These are phyloP conservation scores for Picochlorum sp. DNA, from an alignment of 139 green algal genomes.

Conservation along the genomic window DNA sequence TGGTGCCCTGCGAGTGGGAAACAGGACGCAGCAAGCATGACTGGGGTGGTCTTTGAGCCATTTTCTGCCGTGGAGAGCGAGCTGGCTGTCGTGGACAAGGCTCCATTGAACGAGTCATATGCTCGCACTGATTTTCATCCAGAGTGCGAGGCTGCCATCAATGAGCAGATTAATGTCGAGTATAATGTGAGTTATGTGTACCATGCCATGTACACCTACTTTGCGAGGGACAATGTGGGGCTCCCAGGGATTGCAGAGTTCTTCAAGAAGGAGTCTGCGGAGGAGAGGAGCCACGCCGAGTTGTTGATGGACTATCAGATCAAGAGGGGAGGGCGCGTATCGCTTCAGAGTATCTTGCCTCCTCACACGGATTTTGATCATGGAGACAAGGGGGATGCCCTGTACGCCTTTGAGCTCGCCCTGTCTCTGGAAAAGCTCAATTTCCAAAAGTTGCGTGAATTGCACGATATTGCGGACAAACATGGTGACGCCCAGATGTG, in stretches of 20 bases:
- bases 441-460: slow-evolving; percentile 65
- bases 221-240: slow-evolving; percentile 92
- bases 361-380: slow-evolving; percentile 75
- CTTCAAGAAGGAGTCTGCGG: slow-evolving; percentile 54
- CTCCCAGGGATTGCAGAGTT: slow-evolving; percentile 77
- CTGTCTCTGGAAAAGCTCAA: slow-evolving; percentile 94
- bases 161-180: slow-evolving; percentile 88
- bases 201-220: slow-evolving; percentile 87
- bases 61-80: slow-evolving; percentile 65
- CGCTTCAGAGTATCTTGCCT: slow-evolving; percentile 69
- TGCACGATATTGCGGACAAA: slow-evolving; percentile 59
- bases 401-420: slow-evolving; percentile 92
- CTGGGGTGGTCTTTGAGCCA: slow-evolving; percentile 63
- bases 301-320: slow-evolving; percentile 89
- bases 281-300: slow-evolving; percentile 89
- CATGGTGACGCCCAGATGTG: slow-evolving; percentile 64
- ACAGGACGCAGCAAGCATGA: slow-evolving; percentile 1
- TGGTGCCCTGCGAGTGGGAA: neutral
- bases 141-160: slow-evolving; percentile 80
- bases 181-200: slow-evolving; percentile 91
- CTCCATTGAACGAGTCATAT: slow-evolving; percentile 52
- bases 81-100: slow-evolving; percentile 56
- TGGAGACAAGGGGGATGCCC: slow-evolving; percentile 69
- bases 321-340: slow-evolving; percentile 77
- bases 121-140: slow-evolving; percentile 64